Evolutionary conservation across 106 monocot genomes (phyloP), one percentile per base, ranked within the genome.

Genomic region (Amphibolis antarctica): DNA sequence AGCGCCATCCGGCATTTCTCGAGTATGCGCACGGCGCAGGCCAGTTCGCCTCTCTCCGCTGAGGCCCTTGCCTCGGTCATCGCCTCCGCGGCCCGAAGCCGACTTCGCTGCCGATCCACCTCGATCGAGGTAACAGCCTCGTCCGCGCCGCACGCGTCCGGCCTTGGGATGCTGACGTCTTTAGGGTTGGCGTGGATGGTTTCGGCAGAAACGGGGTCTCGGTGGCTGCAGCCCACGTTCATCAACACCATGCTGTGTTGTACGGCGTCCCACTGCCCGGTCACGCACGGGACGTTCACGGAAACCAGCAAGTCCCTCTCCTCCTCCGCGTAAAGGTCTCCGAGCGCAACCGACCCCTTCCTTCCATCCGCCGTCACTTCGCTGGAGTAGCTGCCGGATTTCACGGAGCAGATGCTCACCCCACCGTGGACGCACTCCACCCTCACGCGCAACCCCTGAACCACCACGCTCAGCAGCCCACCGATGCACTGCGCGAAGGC

Each of bases 401-500:
- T 86, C 13, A 94, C 71, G 0, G 76, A 29, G 17, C 54, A 62
- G 21, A 94, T 74, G 22, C 20, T 65, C n/a, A 83, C 75, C 10
- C 66, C 54, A 29, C 79, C 55, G 10, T 84, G 63, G 15, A 60
- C 26, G 47, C 83, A 89, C 26, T 89, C 83, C 28, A 89, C 22
- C 10, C 26, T n/a, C 9, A 94, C 65, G 3, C 30, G 62, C 77
- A 89, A 53, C 29, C 78, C 75, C 68, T 94, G 89, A 19, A 82
- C 83, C 21, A 86, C 86, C 48, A 94, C 86, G 31, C 94, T 94
- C 7, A 94, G 81, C n/a, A 94, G 81, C 58, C 94, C 94, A 19
- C 94, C 94, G 15, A 94, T 89, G 77, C 94, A 94, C 53, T 86
- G 94, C 5, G 94, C 94, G 71, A 94, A 89, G 0, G 94, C 89